A percentile compares a stretch with the other conserved stretches of the same genome.
These are phyloP conservation scores for Cystofilobasidium bisporidii DNA, from an alignment of 768 basidiomycete species.

Conservation along the genomic window DNA sequence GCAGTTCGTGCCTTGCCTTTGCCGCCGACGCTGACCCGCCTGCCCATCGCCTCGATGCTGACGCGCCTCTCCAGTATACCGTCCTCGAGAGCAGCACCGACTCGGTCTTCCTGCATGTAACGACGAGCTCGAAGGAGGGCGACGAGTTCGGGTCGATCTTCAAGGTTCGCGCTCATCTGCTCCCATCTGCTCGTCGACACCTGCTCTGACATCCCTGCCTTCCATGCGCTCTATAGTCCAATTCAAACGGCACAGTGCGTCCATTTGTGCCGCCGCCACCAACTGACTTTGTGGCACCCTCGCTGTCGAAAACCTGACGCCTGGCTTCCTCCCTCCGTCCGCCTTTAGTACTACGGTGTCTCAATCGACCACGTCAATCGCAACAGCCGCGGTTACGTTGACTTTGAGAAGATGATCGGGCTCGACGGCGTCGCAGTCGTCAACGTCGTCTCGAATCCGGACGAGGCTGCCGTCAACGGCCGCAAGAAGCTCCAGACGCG, in stretches of 20 bases:
- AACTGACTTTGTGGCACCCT: too few species aligned
- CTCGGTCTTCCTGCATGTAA: slow-evolving; percentile 90
- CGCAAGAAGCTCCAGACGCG: slow-evolving; percentile 67
- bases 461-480: slow-evolving; percentile 60
- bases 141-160: slow-evolving; percentile 78
- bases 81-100: slow-evolving; percentile 88
- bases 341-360: slow-evolving; percentile 60
- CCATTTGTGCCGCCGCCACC: too few species aligned
- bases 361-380: slow-evolving; percentile 83
- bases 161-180: slow-evolving; percentile 30
- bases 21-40: background rate
- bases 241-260: slow-evolving; percentile 76
- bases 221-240: slow-evolving; percentile 59
- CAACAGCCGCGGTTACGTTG: slow-evolving; percentile 75
- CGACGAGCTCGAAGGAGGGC: slow-evolving; percentile 64
- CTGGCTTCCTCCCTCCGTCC: background rate
- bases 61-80: slow-evolving; percentile 52
- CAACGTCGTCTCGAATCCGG: slow-evolving; percentile 76
- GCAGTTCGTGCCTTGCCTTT: background rate
- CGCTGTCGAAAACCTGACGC: background rate
- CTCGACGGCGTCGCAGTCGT: slow-evolving; percentile 90
- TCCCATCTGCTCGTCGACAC: background rate
- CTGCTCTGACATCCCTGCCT: background rate
- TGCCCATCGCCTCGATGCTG: background rate
- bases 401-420: slow-evolving; percentile 96